Base-by-base conservation (phyloP, 441 rosid species). In the Populus tomentosa region DNA sequence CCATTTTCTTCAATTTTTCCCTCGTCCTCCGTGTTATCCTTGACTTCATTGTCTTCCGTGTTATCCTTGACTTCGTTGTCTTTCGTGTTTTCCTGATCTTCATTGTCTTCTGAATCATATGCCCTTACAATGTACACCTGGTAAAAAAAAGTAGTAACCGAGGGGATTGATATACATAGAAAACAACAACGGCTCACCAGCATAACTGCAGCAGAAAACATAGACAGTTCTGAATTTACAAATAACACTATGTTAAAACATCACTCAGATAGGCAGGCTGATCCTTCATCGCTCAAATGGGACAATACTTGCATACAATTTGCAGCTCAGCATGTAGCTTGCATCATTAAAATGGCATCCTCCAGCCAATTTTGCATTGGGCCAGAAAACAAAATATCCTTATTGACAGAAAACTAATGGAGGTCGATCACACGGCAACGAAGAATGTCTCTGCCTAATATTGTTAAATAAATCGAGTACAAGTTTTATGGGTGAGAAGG, bases 111-210 rank as follows among this genome's bases (percentile, higher is more conserved):
- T 11, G 80, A 76, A n/a, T 74, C 79, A 16, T 85, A 72, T 32
- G 85, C 97, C 81, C 94, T 88, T 80, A 88, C 81, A 75, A 91
- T 89, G 75, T 84, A 85, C 71, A 90, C 92, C 98, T 89, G 74
- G 6, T n/a, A 74, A 80, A 67, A 78, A 70, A 77, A n/a, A 64
- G 63, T 18, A 50, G 21, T 59, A 28, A 66, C 13, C 11, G 73
- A 26, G 18, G 6, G 65, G 11, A 68, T 74, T 6, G n/a, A 69
- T 46, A 24, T 24, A 14, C 18, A n/a, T 46, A 36, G 1, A 23
- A 40, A 40, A 11, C 28, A 23, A 38, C 32, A 16, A 40, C n/a
- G 59, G 7, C 11, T 38, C 42, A 38, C 11, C 11, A 38, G 0
- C 42, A 38, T 9, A 59, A 53, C 28, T 59, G 33, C 67, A 63